phyloP scores from a whole-genome alignment of 2,329 filamentous ascomycete genomes.

The Aschersonia sp. region DNA sequence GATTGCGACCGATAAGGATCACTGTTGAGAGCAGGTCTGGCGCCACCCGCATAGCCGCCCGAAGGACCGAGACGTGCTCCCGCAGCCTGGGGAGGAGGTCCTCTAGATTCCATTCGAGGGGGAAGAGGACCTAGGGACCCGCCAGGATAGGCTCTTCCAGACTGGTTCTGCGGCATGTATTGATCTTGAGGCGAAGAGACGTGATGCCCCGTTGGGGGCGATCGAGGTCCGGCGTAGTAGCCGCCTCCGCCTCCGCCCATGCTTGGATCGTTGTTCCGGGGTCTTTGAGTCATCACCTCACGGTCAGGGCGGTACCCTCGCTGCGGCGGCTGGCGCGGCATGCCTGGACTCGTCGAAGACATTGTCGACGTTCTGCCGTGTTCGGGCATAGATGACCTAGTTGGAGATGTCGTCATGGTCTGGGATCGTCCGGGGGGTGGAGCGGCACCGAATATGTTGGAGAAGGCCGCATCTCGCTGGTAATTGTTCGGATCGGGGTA shows the following conservation, averaged over 20 bases:
- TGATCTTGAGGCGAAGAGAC: conserved; percentile 27
- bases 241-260: conserved; percentile 33
- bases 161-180: conserved; percentile 29
- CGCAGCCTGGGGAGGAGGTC: conserved; percentile 26
- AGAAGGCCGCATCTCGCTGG: conserved; percentile 89
- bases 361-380: conserved; percentile 68
- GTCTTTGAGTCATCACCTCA: conserved; percentile 12
- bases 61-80: conserved; percentile 31
- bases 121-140: conserved; percentile 32
- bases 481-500: conserved; percentile 38
- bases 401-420: conserved; percentile 76
- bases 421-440: conserved; percentile 83
- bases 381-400: conserved; percentile 34
- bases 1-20: conserved; percentile 90
- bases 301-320: conserved; percentile 21
- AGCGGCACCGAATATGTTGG: conserved; percentile 83
- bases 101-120: conserved; percentile 50
- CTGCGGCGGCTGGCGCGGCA: conserved; percentile 50
- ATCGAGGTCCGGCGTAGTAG: conserved; percentile 39
- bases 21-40: conserved; percentile 60
- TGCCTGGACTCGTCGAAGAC: conserved; percentile 37
- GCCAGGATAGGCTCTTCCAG: conserved; percentile 29
- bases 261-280: conserved; percentile 19
- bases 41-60: conserved; percentile 47
- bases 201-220: conserved; percentile 31